Base-by-base conservation (phyloP, 1,139 yeast species). In the Arxiozyma telluris region DNA sequence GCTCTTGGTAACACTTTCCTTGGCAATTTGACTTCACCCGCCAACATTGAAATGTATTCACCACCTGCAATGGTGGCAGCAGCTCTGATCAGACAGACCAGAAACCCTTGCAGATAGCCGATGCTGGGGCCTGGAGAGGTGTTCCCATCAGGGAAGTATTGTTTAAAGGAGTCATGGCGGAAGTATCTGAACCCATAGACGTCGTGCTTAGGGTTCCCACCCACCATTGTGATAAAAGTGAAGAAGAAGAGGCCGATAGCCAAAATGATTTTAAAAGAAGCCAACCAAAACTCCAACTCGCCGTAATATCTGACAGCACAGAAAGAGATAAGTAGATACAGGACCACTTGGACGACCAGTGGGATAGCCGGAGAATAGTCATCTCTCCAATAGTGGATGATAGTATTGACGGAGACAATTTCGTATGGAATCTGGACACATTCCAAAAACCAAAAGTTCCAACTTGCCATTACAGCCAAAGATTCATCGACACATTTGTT, bases 61-160 rank as follows among this genome's bases (percentile, higher is more conserved):
- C 95, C 93, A 3, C 95, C 95, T 11, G 89, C 90, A 59, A 86
- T 80, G 15, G 90, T 82, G 69, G 84, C 87, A 18, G 81, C 75
- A 25, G 86, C 85, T 47, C 78, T 76, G 49, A 77, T 76, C 50
- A 86, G 64, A 57, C 87, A 82, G 1, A 81, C 79, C 56, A 85
- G 69, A 62, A 84, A 84, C 0, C 90, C 96, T 63, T 83, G 81
- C 63, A 87, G 86, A 59, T 82, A 73, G 18, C 96, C 96, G 7
- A 77, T 62, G 0, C 72, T 58, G 2, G 54, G 44, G 12, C 61
- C 59, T 6, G 54, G 56, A 2, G 55, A 49, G 57, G 72, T 60
- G 8, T 70, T 59, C 0, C 94, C 94, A 0, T 77, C 73, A 15
- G 79, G 74, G 50, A 75, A 70, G 61, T 77, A 80, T 58, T 77